Percentiles rank a stretch among this genome's conserved stretches.
phyloP scores from a whole-genome alignment of 2,329 filamentous ascomycete species.

The Fusarium pseudoanthophilum region DNA sequence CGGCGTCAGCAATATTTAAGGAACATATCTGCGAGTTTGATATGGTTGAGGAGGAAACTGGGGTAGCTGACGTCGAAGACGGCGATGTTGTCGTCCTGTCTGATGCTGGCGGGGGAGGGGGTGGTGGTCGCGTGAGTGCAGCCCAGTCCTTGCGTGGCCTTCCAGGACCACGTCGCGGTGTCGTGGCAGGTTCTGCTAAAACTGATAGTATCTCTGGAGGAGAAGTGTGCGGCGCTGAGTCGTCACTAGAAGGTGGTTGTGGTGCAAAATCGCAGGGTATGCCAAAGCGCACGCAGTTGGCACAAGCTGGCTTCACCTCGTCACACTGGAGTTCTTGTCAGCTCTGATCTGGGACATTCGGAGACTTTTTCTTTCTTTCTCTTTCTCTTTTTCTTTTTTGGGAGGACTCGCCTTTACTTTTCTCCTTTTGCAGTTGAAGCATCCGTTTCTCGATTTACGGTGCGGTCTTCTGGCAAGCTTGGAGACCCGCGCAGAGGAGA shows the following conservation, averaged over 20 bases:
- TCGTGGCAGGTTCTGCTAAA: slow-evolving; percentile 26
- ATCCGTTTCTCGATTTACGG: slow-evolving; percentile 47
- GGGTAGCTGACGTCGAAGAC: slow-evolving; percentile 35
- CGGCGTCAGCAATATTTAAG: slow-evolving; percentile 44
- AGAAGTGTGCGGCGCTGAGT: slow-evolving; percentile 28
- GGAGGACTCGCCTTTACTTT: slow-evolving; percentile 45
- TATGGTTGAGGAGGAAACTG: slow-evolving; percentile 37
- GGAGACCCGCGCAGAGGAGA: slow-evolving; percentile 41
- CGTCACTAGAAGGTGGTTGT: slow-evolving; percentile 31
- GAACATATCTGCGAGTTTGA: slow-evolving; percentile 38
- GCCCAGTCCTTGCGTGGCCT: slow-evolving; percentile 48
- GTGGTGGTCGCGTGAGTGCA: slow-evolving; percentile 35
- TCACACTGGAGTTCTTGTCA: slow-evolving; percentile 43
- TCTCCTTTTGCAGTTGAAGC: slow-evolving; percentile 47
- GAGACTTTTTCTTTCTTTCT: background rate
- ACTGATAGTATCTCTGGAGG: slow-evolving; percentile 23
- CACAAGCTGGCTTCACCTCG: slow-evolving; percentile 48
- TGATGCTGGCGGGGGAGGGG: slow-evolving; percentile 20
- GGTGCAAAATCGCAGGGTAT: slow-evolving; percentile 46
- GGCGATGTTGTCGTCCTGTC: slow-evolving; percentile 42
- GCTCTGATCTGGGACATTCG: slow-evolving; percentile 7
- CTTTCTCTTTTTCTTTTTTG: background rate
- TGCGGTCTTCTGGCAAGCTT: slow-evolving; percentile 46
- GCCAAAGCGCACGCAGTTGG: slow-evolving; percentile 48
- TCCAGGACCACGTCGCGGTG: slow-evolving; percentile 45